Percentiles rank a stretch among this genome's conserved stretches.
phyloP scores from a whole-genome alignment of 768 basidiomycete genomes.

The Xerocomellus chrysenteron region DNA sequence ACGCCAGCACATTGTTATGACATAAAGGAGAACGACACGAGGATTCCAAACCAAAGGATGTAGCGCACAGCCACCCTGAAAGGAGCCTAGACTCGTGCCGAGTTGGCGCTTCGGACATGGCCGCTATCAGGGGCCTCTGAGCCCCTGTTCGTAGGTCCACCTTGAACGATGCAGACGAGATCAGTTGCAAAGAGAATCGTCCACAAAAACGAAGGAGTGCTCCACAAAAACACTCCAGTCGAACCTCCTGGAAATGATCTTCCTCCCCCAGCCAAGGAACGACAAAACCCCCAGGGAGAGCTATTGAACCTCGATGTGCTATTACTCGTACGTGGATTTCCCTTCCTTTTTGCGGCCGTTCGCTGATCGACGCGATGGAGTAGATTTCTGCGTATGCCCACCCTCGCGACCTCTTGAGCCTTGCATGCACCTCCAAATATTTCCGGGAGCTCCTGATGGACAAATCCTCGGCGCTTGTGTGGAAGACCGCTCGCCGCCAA shows the following conservation, averaged over 20 bases:
- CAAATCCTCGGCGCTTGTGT: constrained; percentile 25
- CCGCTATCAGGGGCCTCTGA: too few species aligned
- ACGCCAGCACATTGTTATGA: background rate
- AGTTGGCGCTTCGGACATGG: too few species aligned
- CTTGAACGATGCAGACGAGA: background rate
- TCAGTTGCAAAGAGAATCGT: background rate
- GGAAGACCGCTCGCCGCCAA: constrained; percentile 29
- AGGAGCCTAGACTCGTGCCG: too few species aligned
- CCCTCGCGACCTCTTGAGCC: constrained; percentile 30
- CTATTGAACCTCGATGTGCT: constrained; percentile 20
- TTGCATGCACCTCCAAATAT: constrained; percentile 39
- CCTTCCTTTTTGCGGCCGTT: background rate
- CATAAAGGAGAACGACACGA: constrained; percentile 57
- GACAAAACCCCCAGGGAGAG: background rate
- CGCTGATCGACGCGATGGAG: background rate
- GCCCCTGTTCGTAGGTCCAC: too few species aligned
- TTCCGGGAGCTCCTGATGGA: constrained; percentile 38
- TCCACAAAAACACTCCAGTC: too few species aligned
- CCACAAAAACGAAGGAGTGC: too few species aligned
- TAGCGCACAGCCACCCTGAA: background rate
- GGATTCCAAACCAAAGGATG: constrained; percentile 61
- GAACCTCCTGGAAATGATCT: background rate
- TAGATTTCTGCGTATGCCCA: constrained; percentile 42
- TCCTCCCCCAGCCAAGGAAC: background rate
- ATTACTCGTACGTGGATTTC: constrained; percentile 9